phyloP scores from a whole-genome alignment of 2,329 filamentous ascomycete species.

The Colletotrichum eremochloae region DNA sequence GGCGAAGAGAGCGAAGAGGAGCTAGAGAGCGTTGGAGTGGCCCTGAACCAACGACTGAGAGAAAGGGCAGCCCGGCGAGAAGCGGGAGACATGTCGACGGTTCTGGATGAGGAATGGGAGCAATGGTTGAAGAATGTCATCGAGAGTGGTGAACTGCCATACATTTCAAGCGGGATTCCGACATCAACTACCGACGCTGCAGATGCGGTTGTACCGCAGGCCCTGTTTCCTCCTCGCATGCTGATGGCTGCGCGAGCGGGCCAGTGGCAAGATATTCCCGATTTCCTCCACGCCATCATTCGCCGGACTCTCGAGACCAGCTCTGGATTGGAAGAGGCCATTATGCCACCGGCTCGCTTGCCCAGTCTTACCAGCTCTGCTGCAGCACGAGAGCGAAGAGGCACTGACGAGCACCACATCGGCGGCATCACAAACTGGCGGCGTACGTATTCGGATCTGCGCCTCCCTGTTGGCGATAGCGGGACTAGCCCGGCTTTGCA shows the following conservation, averaged over 20 bases:
- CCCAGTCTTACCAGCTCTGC: slow-evolving; percentile 14
- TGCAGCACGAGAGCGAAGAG: slow-evolving; percentile 33
- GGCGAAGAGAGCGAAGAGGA: slow-evolving; percentile 68
- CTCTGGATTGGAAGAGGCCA: slow-evolving; percentile 26
- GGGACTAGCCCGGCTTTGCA: slow-evolving; percentile 43
- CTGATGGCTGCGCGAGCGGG: slow-evolving; percentile 68
- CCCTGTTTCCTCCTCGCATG: slow-evolving; percentile 65
- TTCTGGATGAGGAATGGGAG: slow-evolving; percentile 80
- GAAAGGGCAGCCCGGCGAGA: slow-evolving; percentile 74
- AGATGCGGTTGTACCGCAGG: slow-evolving; percentile 46
- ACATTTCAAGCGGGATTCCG: slow-evolving; percentile 57
- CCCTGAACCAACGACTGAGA: slow-evolving; percentile 74
- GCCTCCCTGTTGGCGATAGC: slow-evolving; percentile 55
- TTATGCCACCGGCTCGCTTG: background rate
- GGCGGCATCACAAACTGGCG: slow-evolving; percentile 39
- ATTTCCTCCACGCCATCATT: slow-evolving; percentile 66
- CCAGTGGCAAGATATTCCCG: slow-evolving; percentile 70
- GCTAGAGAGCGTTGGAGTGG: slow-evolving; percentile 71
- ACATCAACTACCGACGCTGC: slow-evolving; percentile 51
- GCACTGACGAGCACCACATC: slow-evolving; percentile 35
- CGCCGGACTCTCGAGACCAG: slow-evolving; percentile 59
- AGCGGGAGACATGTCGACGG: slow-evolving; percentile 68
- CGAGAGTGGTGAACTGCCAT: slow-evolving; percentile 70
- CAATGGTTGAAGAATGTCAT: slow-evolving; percentile 80
- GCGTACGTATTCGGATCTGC: slow-evolving; percentile 52